Conservation (phyloP, 1,284 basidiomycete genomes). For the Malassezia brasiliensis region DNA sequence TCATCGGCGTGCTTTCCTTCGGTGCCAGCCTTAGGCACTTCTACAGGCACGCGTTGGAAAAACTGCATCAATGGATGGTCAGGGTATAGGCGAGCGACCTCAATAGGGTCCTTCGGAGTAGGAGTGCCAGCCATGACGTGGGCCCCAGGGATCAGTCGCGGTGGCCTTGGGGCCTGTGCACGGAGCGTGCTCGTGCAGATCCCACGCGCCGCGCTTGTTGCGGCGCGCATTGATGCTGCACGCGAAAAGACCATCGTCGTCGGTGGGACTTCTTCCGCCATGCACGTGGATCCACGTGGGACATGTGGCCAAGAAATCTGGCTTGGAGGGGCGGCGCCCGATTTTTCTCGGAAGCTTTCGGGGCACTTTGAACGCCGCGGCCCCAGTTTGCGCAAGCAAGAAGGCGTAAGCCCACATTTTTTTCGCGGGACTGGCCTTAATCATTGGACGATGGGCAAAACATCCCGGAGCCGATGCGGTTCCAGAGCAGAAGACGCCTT, state of each 20-base stretch:
- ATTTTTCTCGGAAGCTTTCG: neutral
- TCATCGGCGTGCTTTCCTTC: slow-evolving; percentile 15
- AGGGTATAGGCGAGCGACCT: slow-evolving; percentile 26
- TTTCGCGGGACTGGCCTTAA: too few relatives aligned
- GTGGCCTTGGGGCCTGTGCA: slow-evolving; percentile 14
- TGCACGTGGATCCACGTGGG: neutral
- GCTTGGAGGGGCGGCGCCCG: neutral
- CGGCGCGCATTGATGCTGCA: neutral
- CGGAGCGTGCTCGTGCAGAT: slow-evolving; percentile 6
- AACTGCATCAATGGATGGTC: slow-evolving; percentile 41
- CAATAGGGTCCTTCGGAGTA: slow-evolving; percentile 10
- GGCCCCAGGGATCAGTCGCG: slow-evolving; percentile 13
- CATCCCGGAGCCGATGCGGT: too few relatives aligned
- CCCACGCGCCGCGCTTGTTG: neutral
- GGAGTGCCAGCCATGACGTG: slow-evolving; percentile 19
- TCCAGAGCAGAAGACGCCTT: too few relatives aligned
- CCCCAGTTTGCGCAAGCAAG: too few relatives aligned
- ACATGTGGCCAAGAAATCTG: neutral
- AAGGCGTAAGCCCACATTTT: too few relatives aligned
- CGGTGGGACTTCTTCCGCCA: neutral
- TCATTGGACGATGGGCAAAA: too few relatives aligned
- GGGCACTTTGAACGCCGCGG: too few relatives aligned
- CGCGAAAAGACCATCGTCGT: neutral
- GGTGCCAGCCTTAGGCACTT: slow-evolving; percentile 21
- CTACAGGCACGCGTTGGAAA: slow-evolving; percentile 25